Percentiles rank a stretch among this genome's conserved stretches.
phyloP scores from a whole-genome alignment of 2,329 filamentous ascomycete species.

The Phaeosphaeria sp. region DNA sequence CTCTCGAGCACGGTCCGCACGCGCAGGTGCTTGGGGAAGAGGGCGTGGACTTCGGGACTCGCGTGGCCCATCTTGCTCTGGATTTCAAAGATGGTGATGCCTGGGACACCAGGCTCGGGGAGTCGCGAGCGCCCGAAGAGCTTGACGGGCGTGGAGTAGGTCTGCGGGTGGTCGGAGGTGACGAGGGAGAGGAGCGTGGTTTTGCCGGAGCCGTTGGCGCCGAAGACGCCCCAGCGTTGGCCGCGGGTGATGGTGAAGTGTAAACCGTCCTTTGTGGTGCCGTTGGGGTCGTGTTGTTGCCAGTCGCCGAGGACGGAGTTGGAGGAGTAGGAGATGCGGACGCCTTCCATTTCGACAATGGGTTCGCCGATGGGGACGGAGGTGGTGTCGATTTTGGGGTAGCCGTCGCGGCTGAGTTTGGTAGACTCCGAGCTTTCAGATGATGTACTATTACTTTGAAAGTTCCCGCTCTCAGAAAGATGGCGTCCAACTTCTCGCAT shows the following conservation, averaged over 20 bases:
- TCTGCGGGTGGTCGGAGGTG: constrained; percentile 93
- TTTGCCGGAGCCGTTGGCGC: constrained; percentile 93
- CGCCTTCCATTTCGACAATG: constrained; percentile 86
- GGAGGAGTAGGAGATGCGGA: constrained; percentile 78
- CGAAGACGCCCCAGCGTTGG: constrained; percentile 90
- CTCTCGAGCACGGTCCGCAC: constrained; percentile 79
- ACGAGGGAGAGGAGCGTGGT: constrained; percentile 92
- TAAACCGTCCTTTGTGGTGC: constrained; percentile 66
- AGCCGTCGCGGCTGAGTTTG: constrained; percentile 41
- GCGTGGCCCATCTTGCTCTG: constrained; percentile 91
- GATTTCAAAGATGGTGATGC: constrained; percentile 90
- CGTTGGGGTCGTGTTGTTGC: constrained; percentile 63
- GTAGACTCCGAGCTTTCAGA: constrained; percentile 1
- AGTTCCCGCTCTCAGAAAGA: constrained; percentile 35
- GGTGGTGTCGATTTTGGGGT: constrained; percentile 28
- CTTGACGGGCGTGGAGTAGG: constrained; percentile 86
- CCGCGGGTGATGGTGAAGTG: constrained; percentile 84
- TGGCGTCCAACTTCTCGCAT: constrained; percentile 37
- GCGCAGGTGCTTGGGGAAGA: constrained; percentile 81
- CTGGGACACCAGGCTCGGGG: constrained; percentile 72
- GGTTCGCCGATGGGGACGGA: constrained; percentile 63
- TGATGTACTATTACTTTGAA: constrained; percentile 19
- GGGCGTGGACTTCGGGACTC: constrained; percentile 90
- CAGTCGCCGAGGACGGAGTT: constrained; percentile 83
- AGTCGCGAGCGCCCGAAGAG: constrained; percentile 85